Base-by-base conservation (phyloP, 345 rosid genomes). In the Eucalyptus decipiens region DNA sequence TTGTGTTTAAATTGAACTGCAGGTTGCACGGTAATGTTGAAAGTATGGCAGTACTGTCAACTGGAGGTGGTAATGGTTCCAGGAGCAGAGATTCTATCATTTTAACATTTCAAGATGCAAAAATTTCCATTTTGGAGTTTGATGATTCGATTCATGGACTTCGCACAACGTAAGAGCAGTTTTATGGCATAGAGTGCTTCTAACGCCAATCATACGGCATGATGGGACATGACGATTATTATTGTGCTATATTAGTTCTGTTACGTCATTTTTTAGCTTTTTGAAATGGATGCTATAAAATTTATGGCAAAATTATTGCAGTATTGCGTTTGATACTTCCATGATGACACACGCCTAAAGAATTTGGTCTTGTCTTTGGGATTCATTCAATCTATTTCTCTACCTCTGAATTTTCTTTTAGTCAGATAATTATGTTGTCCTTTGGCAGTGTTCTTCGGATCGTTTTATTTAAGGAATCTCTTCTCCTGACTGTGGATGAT, bases 21-120 rank as follows among this genome's bases (percentile, higher is more conserved):
- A 97, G 98, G 93, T 90, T 98, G 94, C 98, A 98, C 65, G 99
- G 99, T 88, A 98, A 96, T 72, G 96, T 96, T 52, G 99, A 97
- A 92, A 96, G 97, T 16, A 90, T 98, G 94, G 97, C 94, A 24
- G 96, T 97, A 32, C 86, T 98, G 80, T 93, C 97, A 51, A 89
- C 91, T 88, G 98, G 97, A 87, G 96, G 96, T 42, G 94, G 95
- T 32, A 94, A 91, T 91, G 91, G 92, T 89, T 94, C 96, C 40
- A 95, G 93, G 92, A 93, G 95, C 72, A 97, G 98, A 92, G 99
- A 96, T 92, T 97, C 97, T 3, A 93, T 98, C 65, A 90, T 97
- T 87, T 85, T 98, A 90, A 94, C 98, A 3, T 96, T 98, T 87
- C 95, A 93, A 83, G 99, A 96, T 88, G 97, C 99, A 5, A 98